Conservation (phyloP, 495 filamentous ascomycete species). For the Haplographium delicatum region DNA sequence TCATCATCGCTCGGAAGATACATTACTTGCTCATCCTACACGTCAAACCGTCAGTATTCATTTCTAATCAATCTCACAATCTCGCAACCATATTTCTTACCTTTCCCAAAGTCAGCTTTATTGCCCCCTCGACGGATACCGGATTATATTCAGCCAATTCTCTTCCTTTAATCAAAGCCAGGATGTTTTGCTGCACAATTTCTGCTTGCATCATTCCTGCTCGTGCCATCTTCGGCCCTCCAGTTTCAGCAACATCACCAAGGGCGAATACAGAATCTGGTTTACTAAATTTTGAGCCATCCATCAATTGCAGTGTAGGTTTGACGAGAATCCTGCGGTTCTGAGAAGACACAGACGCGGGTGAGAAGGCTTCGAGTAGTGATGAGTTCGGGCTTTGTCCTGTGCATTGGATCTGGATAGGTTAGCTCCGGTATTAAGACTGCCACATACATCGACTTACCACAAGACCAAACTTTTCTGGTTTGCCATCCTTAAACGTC, state of each 20-base stretch:
- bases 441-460: conserved; percentile 31
- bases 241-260: conserved; percentile 58
- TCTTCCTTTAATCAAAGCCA: conserved; percentile 34
- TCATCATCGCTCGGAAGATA: conserved; percentile 3
- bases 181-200: conserved; percentile 49
- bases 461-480: conserved; percentile 33
- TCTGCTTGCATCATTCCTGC: conserved; percentile 47
- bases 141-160: conserved; percentile 1
- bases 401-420: conserved; percentile 41
- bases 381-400: conserved; percentile 54
- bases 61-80: not conserved
- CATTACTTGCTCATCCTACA: conserved; percentile 4
- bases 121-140: not conserved
- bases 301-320: conserved; percentile 51
- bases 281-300: conserved; percentile 24
- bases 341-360: conserved; percentile 41
- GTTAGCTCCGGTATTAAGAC: conserved; percentile 15
- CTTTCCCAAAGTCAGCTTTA: conserved; percentile 19
- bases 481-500: conserved; percentile 28
- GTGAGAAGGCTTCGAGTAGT: conserved; percentile 36
- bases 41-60: not conserved
- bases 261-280: conserved; percentile 42
- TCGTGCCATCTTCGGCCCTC: conserved; percentile 48
- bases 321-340: conserved; percentile 47
- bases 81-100: not conserved